Evolutionary conservation across 257 asterid species (phyloP).

Genomic region (Pogostemon cablin): DNA sequence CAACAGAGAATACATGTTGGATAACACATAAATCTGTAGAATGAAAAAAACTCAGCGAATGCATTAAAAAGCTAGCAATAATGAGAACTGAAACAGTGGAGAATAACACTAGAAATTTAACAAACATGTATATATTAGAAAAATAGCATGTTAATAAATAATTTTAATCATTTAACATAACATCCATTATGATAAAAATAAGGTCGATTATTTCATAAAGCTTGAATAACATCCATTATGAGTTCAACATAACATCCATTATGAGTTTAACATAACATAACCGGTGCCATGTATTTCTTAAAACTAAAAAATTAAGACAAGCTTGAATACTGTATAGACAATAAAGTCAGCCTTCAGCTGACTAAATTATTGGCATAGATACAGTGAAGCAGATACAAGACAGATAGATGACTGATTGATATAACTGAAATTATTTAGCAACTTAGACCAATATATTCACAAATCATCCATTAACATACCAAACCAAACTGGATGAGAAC

Average conservation of each 20-base stretch:
- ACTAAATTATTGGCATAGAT: neutral
- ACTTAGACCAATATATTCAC: constrained; percentile 3
- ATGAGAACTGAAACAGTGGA: neutral
- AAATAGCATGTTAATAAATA: neutral
- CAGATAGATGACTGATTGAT: neutral
- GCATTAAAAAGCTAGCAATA: neutral
- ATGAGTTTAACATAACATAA: neutral
- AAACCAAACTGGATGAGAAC: neutral
- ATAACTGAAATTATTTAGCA: neutral
- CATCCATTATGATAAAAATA: too few relatives aligned
- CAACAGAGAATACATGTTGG: neutral
- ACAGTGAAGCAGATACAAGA: constrained; percentile 3
- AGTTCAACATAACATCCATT: too few relatives aligned
- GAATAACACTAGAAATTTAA: neutral
- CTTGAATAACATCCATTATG: too few relatives aligned
- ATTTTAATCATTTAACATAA: too few relatives aligned
- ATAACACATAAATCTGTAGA: neutral
- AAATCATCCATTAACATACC: neutral
- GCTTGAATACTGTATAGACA: neutral
- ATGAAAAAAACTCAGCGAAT: neutral
- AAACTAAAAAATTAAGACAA: too few relatives aligned
- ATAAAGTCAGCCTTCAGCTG: neutral
- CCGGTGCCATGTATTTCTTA: neutral
- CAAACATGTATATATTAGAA: neutral
- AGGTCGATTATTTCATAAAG: too few relatives aligned